Base-by-base conservation (phyloP, 2,329 filamentous ascomycete genomes). In the Whalleya microplaca region DNA sequence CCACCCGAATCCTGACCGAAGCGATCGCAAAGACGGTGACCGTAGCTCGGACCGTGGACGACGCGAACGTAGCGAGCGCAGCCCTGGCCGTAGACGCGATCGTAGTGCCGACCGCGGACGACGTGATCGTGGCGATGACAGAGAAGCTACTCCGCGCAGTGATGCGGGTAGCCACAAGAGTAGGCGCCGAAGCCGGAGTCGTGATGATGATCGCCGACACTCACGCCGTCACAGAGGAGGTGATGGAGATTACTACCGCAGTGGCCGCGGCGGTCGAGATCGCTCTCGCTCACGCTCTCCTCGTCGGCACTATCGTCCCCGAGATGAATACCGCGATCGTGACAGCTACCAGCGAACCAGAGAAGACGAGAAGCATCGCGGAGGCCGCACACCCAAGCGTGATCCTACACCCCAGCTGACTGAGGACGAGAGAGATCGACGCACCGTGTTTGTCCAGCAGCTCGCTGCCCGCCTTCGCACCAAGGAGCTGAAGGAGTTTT, bases 401-500 rank as follows among this genome's bases (percentile, higher is more conserved):
- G 83, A 85, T 61, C 74, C 73, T 54, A 87, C 89, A 51, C 89
- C 92, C 23, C 87, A 90, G 71, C 85, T 90, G 58, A 96, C 90
- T 68, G 93, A 97, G 74, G 95, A 98, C 76, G 95, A 99, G 77
- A 90, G 94, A 71, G 95, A 99, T 78, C 89, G 92, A 68, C 90
- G 95, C 69, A 99, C 96, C 56, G 92, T 99, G 57, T 99, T 99
- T 73, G 95, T 99, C 53, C 95, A 99, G 80, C 95, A 99, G 77
- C 89, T 99, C 71, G 95, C 95, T 66, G 93, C 93, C 65, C 91
- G 95, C 71, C 84, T 98, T 64, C 88, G 94, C 67, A 96, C 91
- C 53, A 92, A 92, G 70, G 92, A 98, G 75, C 82, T 99, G 62
- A 94, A 96, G 74, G 85, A 88, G 60, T 99, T 99, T 75, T 99